phyloP scores from a whole-genome alignment of 2,329 filamentous ascomycete species.

The Stagonosporopsis chrysanthemi region DNA sequence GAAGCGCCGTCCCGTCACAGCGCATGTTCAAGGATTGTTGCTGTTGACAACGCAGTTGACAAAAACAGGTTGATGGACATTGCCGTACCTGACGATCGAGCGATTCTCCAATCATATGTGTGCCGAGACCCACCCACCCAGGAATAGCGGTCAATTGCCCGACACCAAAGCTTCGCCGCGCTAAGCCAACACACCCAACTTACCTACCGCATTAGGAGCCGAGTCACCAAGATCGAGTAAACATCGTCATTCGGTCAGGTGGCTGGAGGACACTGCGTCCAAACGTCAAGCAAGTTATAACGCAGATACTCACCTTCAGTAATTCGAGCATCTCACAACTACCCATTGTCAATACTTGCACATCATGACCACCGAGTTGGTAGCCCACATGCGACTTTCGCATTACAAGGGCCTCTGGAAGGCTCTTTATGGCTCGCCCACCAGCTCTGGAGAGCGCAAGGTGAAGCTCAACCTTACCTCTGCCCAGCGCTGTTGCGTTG shows the following conservation, averaged over 20 bases:
- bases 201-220: conserved; percentile 13
- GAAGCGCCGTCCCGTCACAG: conserved; percentile 1
- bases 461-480: conserved; percentile 21
- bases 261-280: not conserved
- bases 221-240: conserved; percentile 3
- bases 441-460: conserved; percentile 18
- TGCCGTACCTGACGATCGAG: conserved; percentile 13
- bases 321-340: not conserved
- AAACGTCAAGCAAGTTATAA: conserved; percentile 4
- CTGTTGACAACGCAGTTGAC: conserved; percentile 6
- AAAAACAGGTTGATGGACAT: conserved; percentile 6
- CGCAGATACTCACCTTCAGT: not conserved
- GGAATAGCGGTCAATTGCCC: conserved; percentile 21
- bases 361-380: conserved; percentile 17
- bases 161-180: conserved; percentile 16
- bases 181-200: conserved; percentile 9
- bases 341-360: not conserved
- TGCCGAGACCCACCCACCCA: conserved; percentile 11
- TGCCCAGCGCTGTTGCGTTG: conserved; percentile 10
- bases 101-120: conserved; percentile 12
- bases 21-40: not conserved
- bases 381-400: conserved; percentile 16
- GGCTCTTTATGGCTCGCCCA: conserved; percentile 14
- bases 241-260: conserved; percentile 12
- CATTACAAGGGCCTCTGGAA: conserved; percentile 17